Base-by-base conservation (phyloP, 495 filamentous ascomycete species). In the Penicillium manginii region DNA sequence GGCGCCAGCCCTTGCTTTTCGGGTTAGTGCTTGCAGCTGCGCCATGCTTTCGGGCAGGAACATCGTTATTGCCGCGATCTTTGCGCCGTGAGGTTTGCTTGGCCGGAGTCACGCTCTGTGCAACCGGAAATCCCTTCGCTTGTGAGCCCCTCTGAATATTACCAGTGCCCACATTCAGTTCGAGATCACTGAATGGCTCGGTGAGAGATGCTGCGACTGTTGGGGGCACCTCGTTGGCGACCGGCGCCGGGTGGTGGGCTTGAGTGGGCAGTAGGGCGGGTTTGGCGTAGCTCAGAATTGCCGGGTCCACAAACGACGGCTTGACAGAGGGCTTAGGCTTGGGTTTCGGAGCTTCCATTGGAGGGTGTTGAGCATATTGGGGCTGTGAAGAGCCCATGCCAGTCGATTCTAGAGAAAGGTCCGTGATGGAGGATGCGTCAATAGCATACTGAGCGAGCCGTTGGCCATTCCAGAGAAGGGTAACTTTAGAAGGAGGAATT, bases 1-100 rank as follows among this genome's bases (percentile, higher is more conserved):
- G 84, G 60, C 91, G 82, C 91, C 90, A 97, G 31, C 92, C 91
- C 57, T 86, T 88, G 52, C 76, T 82, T 59, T 77, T 82, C 9
- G 74, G 75, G 47, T 76, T 77, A 37, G 71, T 76, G 23, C 68
- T 78, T 31, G 70, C 59, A 2, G 73, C 65, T 2, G 59, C 70
- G n/a, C 72, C 69, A 43, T 75, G 74, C 50, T 77, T 72, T 19
- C 67, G 65, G 17, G 66, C 54, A 11, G 50, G 51, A 18, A 50
- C 63, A 19, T 58, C 55, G 29, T 67, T 56, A 17, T 75, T 72
- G 22, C 68, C 72, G 23, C 74, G 73, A 47, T 76, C 71, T 29
- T 62, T 73, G 52, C 70, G 70, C 48, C 63, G 71, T 26, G 69
- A 47, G 21, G 45, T 57, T 39, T 63, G 62, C 37, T 68, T 68